Percentiles rank a stretch among this genome's conserved stretches.
phyloP scores from a whole-genome alignment of 2,329 filamentous ascomycete genomes.

The Xylariaceae sp. region DNA sequence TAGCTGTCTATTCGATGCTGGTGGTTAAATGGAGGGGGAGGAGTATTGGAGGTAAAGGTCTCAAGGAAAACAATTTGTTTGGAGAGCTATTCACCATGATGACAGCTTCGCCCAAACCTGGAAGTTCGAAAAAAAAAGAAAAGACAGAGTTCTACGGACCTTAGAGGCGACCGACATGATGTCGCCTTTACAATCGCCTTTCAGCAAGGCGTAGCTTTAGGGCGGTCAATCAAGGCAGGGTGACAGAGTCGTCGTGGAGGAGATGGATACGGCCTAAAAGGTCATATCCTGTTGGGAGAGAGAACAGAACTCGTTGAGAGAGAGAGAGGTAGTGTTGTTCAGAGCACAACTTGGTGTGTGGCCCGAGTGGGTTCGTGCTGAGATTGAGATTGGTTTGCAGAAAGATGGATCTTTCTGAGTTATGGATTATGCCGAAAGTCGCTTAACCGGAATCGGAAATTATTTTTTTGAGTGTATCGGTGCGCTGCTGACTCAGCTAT shows the following conservation, averaged over 20 bases:
- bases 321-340: constrained; percentile 12
- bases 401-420: constrained; percentile 19
- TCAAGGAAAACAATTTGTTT: too few species aligned
- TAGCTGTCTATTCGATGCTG: constrained; percentile 19
- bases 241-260: constrained; percentile 22
- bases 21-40: constrained; percentile 8
- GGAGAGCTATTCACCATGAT: neutral
- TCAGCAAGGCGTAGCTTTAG: constrained; percentile 42
- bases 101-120: too few species aligned
- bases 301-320: constrained; percentile 14
- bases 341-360: constrained; percentile 11
- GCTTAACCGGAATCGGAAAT: constrained; percentile 7
- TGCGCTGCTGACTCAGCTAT: constrained; percentile 21
- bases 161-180: constrained; percentile 61
- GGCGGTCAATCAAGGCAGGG: constrained; percentile 33
- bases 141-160: constrained; percentile 38
- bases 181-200: constrained; percentile 53
- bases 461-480: constrained; percentile 15
- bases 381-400: constrained; percentile 12
- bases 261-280: constrained; percentile 34
- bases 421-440: constrained; percentile 3
- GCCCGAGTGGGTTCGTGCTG: constrained; percentile 11
- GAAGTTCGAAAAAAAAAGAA: neutral
- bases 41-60: too few species aligned
- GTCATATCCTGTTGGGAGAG: constrained; percentile 31